Evolutionary conservation across 2,329 filamentous ascomycete genomes (phyloP).

Genomic region (Leptographium lundbergii): DNA sequence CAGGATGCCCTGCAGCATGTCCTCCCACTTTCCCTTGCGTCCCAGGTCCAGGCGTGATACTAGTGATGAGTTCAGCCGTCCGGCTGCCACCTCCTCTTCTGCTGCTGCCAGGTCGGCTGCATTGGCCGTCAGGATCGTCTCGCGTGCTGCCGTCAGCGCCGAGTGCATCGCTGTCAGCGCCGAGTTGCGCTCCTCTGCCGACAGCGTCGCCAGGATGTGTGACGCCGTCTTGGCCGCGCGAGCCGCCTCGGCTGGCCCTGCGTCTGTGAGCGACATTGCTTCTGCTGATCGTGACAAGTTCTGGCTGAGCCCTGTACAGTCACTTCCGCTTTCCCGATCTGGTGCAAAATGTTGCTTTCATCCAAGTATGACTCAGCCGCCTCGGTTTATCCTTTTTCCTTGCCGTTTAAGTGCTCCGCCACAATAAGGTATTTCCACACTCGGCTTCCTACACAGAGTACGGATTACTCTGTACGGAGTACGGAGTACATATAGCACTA

Average conservation of each 20-base stretch:
- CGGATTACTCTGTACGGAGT: no score
- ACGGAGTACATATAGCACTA: no score
- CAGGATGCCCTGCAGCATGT: conserved; percentile 91
- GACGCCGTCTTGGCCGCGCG: conserved; percentile 69
- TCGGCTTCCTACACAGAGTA: no score
- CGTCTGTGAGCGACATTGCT: conserved; percentile 79
- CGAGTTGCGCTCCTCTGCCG: conserved; percentile 64
- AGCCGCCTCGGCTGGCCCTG: conserved; percentile 65
- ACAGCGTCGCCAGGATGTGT: conserved; percentile 67
- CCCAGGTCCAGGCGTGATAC: conserved; percentile 80
- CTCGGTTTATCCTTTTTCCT: no score
- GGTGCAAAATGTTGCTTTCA: no score
- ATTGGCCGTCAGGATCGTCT: conserved; percentile 77
- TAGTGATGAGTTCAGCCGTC: conserved; percentile 66
- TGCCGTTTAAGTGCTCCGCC: no score
- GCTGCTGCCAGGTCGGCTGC: conserved; percentile 68
- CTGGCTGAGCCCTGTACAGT: neutral
- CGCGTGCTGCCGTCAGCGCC: conserved; percentile 56
- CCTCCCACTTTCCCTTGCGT: conserved; percentile 85
- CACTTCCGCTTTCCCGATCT: no score
- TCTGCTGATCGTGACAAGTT: neutral
- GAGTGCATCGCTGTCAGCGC: conserved; percentile 74
- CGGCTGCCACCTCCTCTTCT: conserved; percentile 53
- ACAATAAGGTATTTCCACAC: no score
- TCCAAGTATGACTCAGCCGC: no score